Conservation (phyloP, 2,329 filamentous ascomycete genomes). For the Arthrobotrys iridis region DNA sequence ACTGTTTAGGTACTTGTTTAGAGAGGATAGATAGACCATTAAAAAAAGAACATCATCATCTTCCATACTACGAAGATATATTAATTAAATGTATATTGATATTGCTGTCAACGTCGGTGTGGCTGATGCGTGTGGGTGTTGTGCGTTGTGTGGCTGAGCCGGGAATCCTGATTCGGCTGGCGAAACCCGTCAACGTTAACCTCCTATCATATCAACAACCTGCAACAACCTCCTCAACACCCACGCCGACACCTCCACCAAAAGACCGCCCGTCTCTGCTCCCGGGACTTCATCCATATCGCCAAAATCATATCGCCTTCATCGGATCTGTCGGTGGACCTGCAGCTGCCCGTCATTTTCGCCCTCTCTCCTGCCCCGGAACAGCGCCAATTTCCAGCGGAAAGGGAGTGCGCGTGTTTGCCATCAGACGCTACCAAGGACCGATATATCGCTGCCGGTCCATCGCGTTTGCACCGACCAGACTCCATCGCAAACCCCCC, state of each 20-base stretch:
- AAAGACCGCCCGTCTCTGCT: slow-evolving; percentile 10
- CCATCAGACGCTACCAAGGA: slow-evolving; percentile 47
- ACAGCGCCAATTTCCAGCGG: slow-evolving; percentile 41
- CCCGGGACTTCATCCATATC: slow-evolving; percentile 35
- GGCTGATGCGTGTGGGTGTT: slow-evolving; percentile 29
- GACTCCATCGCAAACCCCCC: slow-evolving; percentile 40
- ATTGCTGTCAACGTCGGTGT: background rate
- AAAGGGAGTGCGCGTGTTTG: slow-evolving; percentile 55
- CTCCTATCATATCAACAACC: too few species aligned
- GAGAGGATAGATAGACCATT: too few species aligned
- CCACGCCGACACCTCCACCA: slow-evolving; percentile 33
- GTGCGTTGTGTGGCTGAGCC: slow-evolving; percentile 42
- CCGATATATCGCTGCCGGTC: slow-evolving; percentile 50
- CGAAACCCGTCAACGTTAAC: slow-evolving; percentile 44
- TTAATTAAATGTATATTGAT: background rate
- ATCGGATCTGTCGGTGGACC: slow-evolving; percentile 11
- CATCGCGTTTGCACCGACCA: slow-evolving; percentile 45
- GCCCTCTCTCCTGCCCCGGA: slow-evolving; percentile 4
- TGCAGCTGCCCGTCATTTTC: slow-evolving; percentile 14
- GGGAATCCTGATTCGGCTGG: slow-evolving; percentile 50
- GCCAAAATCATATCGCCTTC: slow-evolving; percentile 17
- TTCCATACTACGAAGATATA: background rate
- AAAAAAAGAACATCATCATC: too few species aligned
- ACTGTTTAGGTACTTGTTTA: too few species aligned
- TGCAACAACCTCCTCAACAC: slow-evolving; percentile 54